Percentiles rank a stretch among this genome's conserved stretches.
phyloP scores from a whole-genome alignment of 805 yeast species.

The Isabelozyma rhagii region DNA sequence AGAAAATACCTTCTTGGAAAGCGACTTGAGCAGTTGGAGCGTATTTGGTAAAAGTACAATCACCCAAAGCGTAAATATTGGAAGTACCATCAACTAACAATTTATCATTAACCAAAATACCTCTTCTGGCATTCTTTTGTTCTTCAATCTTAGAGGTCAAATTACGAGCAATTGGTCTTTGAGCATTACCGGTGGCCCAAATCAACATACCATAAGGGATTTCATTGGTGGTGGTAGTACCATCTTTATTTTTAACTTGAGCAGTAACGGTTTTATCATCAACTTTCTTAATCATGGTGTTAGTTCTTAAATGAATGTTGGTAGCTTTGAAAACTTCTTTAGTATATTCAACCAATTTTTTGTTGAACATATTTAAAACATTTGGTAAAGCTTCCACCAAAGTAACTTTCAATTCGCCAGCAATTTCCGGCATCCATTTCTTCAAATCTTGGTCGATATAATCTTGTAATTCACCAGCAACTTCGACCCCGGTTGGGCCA shows the following conservation, averaged over 20 bases:
- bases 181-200: constrained; percentile 98
- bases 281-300: constrained; percentile 87
- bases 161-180: constrained; percentile 68
- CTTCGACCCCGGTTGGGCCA: constrained; percentile 98
- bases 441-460: constrained; percentile 86
- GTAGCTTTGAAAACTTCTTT: constrained; percentile 66
- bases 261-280: constrained; percentile 69
- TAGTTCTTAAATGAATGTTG: constrained; percentile 71
- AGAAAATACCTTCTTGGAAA: constrained; percentile 84
- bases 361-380: constrained; percentile 74
- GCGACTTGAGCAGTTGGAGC: constrained; percentile 99
- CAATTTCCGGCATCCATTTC: constrained; percentile 86
- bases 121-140: constrained; percentile 85
- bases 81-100: constrained; percentile 78
- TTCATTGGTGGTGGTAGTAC: constrained; percentile 54
- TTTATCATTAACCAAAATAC: constrained; percentile 80
- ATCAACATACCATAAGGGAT: constrained; percentile 90
- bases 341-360: constrained; percentile 71
- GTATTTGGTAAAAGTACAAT: constrained; percentile 85
- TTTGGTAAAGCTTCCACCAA: constrained; percentile 90
- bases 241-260: constrained; percentile 59
- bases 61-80: constrained; percentile 88
- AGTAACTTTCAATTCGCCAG: constrained; percentile 77
- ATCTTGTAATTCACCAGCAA: constrained; percentile 95
- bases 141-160: constrained; percentile 68